Evolutionary conservation across 148 eudicot genomes (phyloP), one percentile per base, ranked within the genome.

Genomic region (Camellia lanceoleosa): DNA sequence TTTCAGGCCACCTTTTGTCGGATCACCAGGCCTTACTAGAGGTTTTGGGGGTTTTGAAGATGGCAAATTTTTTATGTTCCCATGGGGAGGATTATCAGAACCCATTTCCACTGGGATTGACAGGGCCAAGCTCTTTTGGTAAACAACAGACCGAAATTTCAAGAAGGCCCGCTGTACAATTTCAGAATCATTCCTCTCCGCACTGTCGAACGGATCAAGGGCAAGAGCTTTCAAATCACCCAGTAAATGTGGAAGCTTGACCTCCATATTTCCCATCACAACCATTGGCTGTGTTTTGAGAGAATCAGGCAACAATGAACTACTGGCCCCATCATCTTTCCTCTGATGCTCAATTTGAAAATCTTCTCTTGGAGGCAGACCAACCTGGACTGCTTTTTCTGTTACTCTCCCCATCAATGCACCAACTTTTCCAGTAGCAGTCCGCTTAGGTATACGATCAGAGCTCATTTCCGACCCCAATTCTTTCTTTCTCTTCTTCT

Each of bases 101-200:
- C 54, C 65, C 38, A 79, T 80, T 47, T 89, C 95, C 77, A 80
- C 73, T 47, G 81, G 75, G 30, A 87, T 64, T 46, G 71, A 77
- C 30, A 79, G 56, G 61, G 82, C 80, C 63, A 87, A 82, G 88
- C 97, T 89, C 79, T 94, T 92, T 81, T 88, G 87, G 73, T 68
- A 94, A 62, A 91, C 91, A 68, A 82, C 78, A 58, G 93, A 87
- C 10, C 97, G 95, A 55, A 89, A 94, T 80, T 86, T 92, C 79
- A 90, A 74, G 68, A 94, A 86, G 68, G 88, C 82, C 55, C 82
- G 84, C 43, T 67, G 79, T 69, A 82, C 47, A 51, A 85, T 51
- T 54, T 82, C 79, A 11, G 88, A 83, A 38, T 82, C 63, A 68
- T 83, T 83, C 68, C 87, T 84, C 49, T 86, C 89, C 9, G 49